These are phyloP conservation scores for Pythium myriotylum DNA, from an alignment of 352 stramenopile genomes.

Conservation along the genomic window DNA sequence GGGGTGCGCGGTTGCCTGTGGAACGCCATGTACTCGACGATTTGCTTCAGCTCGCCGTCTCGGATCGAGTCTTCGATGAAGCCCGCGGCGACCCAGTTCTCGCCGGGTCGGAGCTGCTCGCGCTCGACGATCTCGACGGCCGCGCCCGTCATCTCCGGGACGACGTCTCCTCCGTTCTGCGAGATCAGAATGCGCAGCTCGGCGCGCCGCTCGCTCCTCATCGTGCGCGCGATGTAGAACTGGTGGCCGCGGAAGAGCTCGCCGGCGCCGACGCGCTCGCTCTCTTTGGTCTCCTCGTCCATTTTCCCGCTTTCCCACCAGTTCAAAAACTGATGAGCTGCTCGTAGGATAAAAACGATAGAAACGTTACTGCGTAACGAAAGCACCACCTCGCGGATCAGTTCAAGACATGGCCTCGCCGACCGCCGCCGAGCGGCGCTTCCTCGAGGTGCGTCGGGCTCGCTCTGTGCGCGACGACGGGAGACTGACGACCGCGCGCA, in stretches of 20 bases:
- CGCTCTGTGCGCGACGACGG: neutral
- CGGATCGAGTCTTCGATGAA: conserved; percentile 57
- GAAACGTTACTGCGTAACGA: too few relatives aligned
- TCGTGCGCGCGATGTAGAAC: conserved; percentile 43
- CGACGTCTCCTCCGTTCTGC: conserved; percentile 42
- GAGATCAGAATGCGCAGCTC: conserved; percentile 34
- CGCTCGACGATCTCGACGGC: conserved; percentile 48
- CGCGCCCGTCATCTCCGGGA: neutral
- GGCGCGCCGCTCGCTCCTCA: conserved; percentile 27
- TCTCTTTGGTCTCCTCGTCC: conserved; percentile 19
- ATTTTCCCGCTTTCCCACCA: conserved; percentile 3
- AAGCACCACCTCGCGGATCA: too few relatives aligned
- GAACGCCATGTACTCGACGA: conserved; percentile 38
- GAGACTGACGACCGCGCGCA: conserved; percentile 10
- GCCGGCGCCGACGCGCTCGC: neutral
- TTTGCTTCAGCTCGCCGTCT: conserved; percentile 33
- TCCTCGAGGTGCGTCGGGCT: conserved; percentile 37
- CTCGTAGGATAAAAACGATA: too few relatives aligned
- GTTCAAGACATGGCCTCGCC: conserved; percentile 8
- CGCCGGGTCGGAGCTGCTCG: conserved; percentile 26
- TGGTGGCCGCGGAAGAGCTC: conserved; percentile 34
- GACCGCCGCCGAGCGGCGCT: conserved; percentile 27
- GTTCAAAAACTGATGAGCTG: too few relatives aligned
- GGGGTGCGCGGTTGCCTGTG: conserved; percentile 3
- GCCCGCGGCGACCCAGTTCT: conserved; percentile 43